Base-by-base conservation (phyloP, 1,284 basidiomycete species). In the Schizophyllum amplum region DNA sequence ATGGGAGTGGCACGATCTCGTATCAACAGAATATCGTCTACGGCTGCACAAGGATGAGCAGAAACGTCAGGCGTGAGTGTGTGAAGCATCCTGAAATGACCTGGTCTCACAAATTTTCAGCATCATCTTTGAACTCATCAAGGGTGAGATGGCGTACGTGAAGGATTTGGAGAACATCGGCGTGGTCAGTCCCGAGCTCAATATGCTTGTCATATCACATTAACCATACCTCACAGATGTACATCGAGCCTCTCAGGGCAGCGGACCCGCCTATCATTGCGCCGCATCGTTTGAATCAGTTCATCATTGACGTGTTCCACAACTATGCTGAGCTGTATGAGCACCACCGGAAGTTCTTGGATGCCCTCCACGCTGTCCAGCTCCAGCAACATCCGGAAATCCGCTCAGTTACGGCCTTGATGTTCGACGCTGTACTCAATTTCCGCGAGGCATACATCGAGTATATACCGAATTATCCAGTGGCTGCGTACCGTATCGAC, bases 91-190 rank as follows among this genome's bases (percentile, higher is more conserved):
- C 9, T 54, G 23, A 47, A 48, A 20, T 24, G 53, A 59, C 20
- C 25, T 55, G 50, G 22, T 5, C 54, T 54, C 54, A 33, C 53
- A 25, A 46, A 51, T 26, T 52, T 62, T 25, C 62, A 94, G 92
- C 47, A 85, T 91, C 62, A 95, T 98, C 54, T 96, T 95, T 66
- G 96, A 99, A 71, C 74, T 98, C 52, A 96, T 99, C 67, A 90
- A 95, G 66, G 91, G 90, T 56, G 97, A 99, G 73, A 95, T 96
- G 87, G 84, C 87, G 52, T 98, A 98, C 68, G 90, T 97, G 9
- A 87, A 86, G 57, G 97, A 99, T 75, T 72, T 99, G 26, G 89
- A 95, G 67, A 87, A 90, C 56, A 89, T 99, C 57, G 87, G 93
- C 60, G 80, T 76, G 54, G 90, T 91, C 59, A 55, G 82, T 69